These are phyloP conservation scores for Hansenula lynferdii DNA, from an alignment of 1,139 yeast species.

Conservation along the genomic window DNA sequence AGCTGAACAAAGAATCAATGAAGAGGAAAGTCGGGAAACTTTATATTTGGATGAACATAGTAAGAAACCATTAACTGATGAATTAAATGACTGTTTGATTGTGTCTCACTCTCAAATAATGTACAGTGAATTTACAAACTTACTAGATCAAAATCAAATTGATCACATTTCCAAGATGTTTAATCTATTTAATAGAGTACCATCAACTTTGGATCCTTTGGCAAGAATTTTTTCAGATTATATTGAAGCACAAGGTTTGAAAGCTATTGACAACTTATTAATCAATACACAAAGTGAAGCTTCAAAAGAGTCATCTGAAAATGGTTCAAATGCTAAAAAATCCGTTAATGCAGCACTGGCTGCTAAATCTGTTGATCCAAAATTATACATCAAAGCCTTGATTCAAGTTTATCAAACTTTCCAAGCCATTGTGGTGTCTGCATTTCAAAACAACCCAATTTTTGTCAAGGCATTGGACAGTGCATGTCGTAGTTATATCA, in stretches of 20 bases:
- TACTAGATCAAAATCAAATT: conserved; percentile 73
- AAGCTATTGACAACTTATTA: conserved; percentile 62
- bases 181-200: conserved; percentile 67
- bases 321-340: conserved; percentile 9
- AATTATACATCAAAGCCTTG: conserved; percentile 72
- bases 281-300: conserved; percentile 32
- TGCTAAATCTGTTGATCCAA: conserved; percentile 50
- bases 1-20: conserved; percentile 76
- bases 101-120: conserved; percentile 73
- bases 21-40: conserved; percentile 75
- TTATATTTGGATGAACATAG: conserved; percentile 86
- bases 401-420: conserved; percentile 66
- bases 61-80: conserved; percentile 67
- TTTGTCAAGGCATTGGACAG: conserved; percentile 86
- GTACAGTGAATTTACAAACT: conserved; percentile 68
- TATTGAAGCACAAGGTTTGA: conserved; percentile 68
- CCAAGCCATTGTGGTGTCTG: conserved; percentile 58
- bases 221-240: conserved; percentile 70
- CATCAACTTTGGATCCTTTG: conserved; percentile 70
- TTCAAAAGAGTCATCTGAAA: conserved; percentile 22
- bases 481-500: conserved; percentile 84
- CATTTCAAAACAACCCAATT: conserved; percentile 72
- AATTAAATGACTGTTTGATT: conserved; percentile 72
- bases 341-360: too few species aligned
- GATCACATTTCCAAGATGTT: conserved; percentile 80